A percentile compares a stretch with the other conserved stretches of the same genome.
Conservation (phyloP, 306 rosid species). For the Benincasa hispida region DNA sequence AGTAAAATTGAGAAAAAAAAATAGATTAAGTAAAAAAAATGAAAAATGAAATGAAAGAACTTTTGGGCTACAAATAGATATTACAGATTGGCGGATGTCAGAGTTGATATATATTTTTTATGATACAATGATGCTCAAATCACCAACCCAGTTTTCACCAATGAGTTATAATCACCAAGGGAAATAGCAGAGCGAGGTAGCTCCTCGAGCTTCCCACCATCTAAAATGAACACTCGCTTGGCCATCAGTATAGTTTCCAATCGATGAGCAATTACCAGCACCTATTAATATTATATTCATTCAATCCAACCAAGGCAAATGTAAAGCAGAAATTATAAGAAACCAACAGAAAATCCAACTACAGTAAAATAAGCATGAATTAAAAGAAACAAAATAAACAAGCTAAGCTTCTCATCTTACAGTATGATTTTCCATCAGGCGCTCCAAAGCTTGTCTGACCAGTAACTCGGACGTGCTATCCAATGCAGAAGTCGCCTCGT, state of each 20-base stretch:
- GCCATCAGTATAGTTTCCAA: slow-evolving; percentile 83
- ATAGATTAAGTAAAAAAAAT: no score
- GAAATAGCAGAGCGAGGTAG: slow-evolving; percentile 31
- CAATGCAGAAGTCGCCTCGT: slow-evolving; percentile 87
- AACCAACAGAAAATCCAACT: neutral
- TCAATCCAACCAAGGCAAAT: neutral
- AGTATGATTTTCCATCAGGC: slow-evolving; percentile 69
- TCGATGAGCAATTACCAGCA: slow-evolving; percentile 84
- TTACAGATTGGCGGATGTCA: no score
- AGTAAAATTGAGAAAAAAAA: no score
- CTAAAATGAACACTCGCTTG: slow-evolving; percentile 50
- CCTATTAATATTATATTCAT: slow-evolving; percentile 24
- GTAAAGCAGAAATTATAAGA: neutral
- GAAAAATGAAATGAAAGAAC: no score
- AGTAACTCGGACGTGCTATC: slow-evolving; percentile 68
- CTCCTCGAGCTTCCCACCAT: slow-evolving; percentile 65
- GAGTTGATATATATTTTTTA: no score
- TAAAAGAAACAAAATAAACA: neutral
- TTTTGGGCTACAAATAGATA: no score
- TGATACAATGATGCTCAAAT: slow-evolving; percentile 24
- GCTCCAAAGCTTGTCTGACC: slow-evolving; percentile 66
- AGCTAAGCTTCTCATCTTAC: slow-evolving; percentile 21
- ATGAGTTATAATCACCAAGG: slow-evolving; percentile 19
- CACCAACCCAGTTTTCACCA: slow-evolving; percentile 30
- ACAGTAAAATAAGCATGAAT: neutral